Evolutionary conservation across 2,329 filamentous ascomycete genomes (phyloP).

Genomic region (Fusarium brevicatenulatum): DNA sequence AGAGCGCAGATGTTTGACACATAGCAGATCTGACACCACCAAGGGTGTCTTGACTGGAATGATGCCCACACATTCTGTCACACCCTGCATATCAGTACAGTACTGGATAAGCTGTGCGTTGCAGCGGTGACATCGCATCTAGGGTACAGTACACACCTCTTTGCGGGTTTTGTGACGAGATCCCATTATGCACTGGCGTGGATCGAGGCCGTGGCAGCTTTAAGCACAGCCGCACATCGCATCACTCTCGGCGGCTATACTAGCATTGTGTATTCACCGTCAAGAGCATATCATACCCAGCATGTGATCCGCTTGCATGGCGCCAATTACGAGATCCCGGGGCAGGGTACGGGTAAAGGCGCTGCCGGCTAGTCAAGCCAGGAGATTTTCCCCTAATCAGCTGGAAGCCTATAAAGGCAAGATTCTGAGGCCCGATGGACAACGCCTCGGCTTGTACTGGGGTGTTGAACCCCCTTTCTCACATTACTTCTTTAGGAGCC

Average conservation of each 20-base stretch:
- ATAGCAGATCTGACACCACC: slow-evolving; percentile 11
- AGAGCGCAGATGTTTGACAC: not conserved
- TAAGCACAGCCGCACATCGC: slow-evolving; percentile 1
- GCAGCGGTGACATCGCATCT: not conserved
- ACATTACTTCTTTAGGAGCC: slow-evolving; percentile 35
- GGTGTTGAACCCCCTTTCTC: slow-evolving; percentile 27
- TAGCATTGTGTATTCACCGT: slow-evolving; percentile 14
- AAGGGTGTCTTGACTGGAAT: not conserved
- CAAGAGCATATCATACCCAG: slow-evolving; percentile 10
- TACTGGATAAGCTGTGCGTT: not conserved
- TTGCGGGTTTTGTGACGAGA: not conserved
- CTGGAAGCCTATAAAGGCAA: not conserved
- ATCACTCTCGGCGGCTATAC: slow-evolving; percentile 3
- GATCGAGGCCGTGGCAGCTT: slow-evolving; percentile 5
- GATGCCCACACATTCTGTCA: not conserved
- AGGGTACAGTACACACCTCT: not conserved
- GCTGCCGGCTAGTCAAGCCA: not conserved
- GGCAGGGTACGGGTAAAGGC: slow-evolving; percentile 17
- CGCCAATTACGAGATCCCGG: slow-evolving; percentile 34
- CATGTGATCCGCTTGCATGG: slow-evolving; percentile 42
- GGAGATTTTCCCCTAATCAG: slow-evolving; percentile 2
- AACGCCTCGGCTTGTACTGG: slow-evolving; percentile 30
- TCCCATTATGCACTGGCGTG: slow-evolving; percentile 5
- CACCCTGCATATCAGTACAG: not conserved
- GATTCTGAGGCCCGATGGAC: slow-evolving; percentile 20